Evolutionary conservation across 345 rosid species (phyloP).

Genomic region (Gossypium sturtianum): DNA sequence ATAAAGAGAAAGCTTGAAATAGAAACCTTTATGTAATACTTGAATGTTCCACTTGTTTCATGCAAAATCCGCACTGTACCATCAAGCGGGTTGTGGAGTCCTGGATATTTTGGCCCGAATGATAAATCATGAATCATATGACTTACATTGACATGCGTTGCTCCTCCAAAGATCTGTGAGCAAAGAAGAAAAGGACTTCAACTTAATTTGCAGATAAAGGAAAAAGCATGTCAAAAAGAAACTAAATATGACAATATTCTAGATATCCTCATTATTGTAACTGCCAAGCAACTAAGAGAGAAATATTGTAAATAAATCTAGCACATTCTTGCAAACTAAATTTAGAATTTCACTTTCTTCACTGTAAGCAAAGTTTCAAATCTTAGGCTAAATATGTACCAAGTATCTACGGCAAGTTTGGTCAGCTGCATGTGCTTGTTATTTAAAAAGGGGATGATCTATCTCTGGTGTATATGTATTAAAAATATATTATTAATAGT

Average conservation of each 20-base stretch:
- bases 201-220: neutral
- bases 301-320: neutral
- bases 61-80: slow-evolving; percentile 66
- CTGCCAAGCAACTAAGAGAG: neutral
- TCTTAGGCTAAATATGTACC: neutral
- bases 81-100: slow-evolving; percentile 94
- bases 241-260: neutral
- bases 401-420: neutral
- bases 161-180: slow-evolving; percentile 81
- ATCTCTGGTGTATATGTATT: too few species aligned
- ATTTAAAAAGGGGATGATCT: neutral
- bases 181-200: slow-evolving; percentile 5
- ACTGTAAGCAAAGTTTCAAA: neutral
- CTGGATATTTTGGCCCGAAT: slow-evolving; percentile 94
- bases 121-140: slow-evolving; percentile 85
- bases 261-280: neutral
- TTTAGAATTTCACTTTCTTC: neutral
- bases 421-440: neutral
- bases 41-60: slow-evolving; percentile 82
- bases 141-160: slow-evolving; percentile 80
- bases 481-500: too few species aligned
- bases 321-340: neutral
- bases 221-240: neutral
- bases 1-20: neutral
- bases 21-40: slow-evolving; percentile 90